These are phyloP conservation scores for Ceratocystis smalleyi DNA, from an alignment of 2,329 filamentous ascomycete species.

Conservation along the genomic window DNA sequence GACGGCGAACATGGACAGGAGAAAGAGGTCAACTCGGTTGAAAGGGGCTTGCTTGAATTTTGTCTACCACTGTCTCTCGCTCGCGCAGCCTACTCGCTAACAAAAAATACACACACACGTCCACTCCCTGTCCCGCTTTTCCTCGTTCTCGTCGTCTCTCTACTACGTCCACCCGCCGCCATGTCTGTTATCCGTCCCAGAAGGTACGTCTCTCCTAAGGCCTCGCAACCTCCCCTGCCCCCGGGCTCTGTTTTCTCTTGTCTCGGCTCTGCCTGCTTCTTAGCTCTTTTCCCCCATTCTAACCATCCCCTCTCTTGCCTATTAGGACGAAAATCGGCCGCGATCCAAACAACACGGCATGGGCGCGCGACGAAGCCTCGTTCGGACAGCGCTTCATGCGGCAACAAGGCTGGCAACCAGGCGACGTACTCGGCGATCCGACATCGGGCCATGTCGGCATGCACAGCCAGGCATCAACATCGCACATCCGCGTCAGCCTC, in stretches of 20 bases:
- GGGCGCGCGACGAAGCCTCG: constrained; percentile 64
- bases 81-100: neutral
- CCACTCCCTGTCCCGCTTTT: neutral
- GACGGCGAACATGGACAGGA: neutral
- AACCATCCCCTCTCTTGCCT: neutral
- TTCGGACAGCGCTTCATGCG: constrained; percentile 86
- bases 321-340: constrained; percentile 54
- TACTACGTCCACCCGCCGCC: neutral
- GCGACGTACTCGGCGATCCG: constrained; percentile 63
- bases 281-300: no score
- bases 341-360: constrained; percentile 92
- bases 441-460: constrained; percentile 59
- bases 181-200: constrained; percentile 16
- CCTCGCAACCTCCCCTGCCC: neutral
- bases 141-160: neutral
- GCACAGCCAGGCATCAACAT: constrained; percentile 65
- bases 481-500: constrained; percentile 68
- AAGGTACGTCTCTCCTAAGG: constrained; percentile 7
- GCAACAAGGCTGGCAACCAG: constrained; percentile 80
- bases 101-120: neutral
- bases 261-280: neutral
- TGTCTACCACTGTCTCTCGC: neutral
- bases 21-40: neutral
- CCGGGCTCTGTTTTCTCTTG: neutral
- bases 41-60: neutral